Conservation (phyloP, 2,329 filamentous ascomycete species). For the Colletotrichum tropicicola region DNA sequence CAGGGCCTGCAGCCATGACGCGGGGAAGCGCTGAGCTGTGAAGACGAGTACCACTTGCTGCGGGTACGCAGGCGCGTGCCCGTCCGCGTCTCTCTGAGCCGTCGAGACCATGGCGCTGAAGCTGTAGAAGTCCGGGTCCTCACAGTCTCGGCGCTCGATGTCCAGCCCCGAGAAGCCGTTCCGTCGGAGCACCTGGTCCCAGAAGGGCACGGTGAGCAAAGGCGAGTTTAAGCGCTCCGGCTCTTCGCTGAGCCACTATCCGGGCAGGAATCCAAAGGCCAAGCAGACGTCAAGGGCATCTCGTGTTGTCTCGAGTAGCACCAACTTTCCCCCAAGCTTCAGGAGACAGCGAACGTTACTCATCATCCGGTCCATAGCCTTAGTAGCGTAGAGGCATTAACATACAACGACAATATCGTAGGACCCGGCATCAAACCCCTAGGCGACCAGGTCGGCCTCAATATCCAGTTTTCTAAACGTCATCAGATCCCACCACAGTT, state of each 20-base stretch:
- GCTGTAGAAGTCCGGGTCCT: not conserved
- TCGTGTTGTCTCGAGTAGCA: conserved; percentile 36
- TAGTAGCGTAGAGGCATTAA: conserved; percentile 38
- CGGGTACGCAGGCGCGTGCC: no score
- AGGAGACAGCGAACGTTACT: conserved; percentile 30
- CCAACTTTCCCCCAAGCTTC: conserved; percentile 37
- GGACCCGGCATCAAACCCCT: conserved; percentile 41
- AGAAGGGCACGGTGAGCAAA: not conserved
- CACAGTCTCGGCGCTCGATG: not conserved
- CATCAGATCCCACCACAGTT: conserved; percentile 30
- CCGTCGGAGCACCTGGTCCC: not conserved
- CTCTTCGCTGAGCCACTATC: conserved; percentile 45
- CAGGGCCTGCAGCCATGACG: no score
- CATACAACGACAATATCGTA: conserved; percentile 46
- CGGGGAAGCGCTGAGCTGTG: no score
- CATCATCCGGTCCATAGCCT: conserved; percentile 32
- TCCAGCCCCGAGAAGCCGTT: conserved; percentile 13
- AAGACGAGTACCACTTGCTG: no score
- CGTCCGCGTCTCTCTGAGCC: no score
- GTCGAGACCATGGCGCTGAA: not conserved
- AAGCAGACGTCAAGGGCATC: conserved; percentile 29
- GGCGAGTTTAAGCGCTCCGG: conserved; percentile 6
- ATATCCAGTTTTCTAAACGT: conserved; percentile 38
- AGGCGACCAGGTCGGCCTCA: conserved; percentile 37
- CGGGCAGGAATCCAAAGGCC: conserved; percentile 42